Evolutionary conservation across 331 rosid genomes (phyloP).

Genomic region (Pyracantha coccinea): DNA sequence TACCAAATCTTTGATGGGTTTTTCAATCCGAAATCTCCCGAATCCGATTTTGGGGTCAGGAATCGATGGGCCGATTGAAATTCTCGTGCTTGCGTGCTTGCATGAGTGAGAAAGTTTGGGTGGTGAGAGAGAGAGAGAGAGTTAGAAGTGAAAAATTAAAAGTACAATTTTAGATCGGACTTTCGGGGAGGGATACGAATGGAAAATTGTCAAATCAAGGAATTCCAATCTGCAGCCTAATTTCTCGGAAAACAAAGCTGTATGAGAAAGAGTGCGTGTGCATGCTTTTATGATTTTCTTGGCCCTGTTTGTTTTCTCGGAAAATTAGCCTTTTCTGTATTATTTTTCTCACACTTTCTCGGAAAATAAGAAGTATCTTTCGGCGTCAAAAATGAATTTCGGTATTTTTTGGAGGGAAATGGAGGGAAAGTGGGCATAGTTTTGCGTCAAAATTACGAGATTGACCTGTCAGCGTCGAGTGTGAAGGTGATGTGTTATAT

Average conservation of each 20-base stretch:
- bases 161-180: slow-evolving; percentile 3
- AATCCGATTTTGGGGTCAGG: not conserved
- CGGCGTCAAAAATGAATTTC: not conserved
- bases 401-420: no score
- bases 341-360: slow-evolving; percentile 7
- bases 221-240: not conserved
- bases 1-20: not conserved
- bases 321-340: not conserved
- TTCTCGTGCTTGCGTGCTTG: not conserved
- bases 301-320: not conserved
- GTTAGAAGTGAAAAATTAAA: not conserved
- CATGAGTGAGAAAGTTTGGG: not conserved
- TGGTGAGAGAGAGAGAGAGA: not conserved
- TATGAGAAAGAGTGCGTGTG: not conserved
- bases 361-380: not conserved
- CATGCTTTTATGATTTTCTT: not conserved
- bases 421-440: not conserved
- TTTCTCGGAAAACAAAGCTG: slow-evolving; percentile 12
- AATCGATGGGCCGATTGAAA: slow-evolving; percentile 1
- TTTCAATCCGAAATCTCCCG: not conserved
- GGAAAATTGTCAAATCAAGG: not conserved
- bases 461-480: not conserved
- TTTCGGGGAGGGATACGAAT: not conserved
- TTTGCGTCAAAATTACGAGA: slow-evolving; percentile 4
- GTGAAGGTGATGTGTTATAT: not conserved